phyloP scores from a whole-genome alignment of 352 stramenopile species.

The Phytophthora citrophthora region DNA sequence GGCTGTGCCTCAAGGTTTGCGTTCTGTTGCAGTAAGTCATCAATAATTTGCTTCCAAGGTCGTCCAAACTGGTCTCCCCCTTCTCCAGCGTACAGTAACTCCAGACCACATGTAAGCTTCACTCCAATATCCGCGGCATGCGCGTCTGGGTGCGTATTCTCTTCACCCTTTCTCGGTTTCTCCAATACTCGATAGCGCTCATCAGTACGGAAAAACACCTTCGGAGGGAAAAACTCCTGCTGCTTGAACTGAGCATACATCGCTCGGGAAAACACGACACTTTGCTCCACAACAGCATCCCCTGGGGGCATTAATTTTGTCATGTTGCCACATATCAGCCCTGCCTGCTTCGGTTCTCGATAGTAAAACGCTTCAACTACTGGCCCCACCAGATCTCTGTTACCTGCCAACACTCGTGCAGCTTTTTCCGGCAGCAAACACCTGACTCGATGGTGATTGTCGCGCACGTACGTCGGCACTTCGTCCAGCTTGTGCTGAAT shows the following conservation, averaged over 20 bases:
- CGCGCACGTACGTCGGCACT: conserved; percentile 44
- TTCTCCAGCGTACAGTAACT: conserved; percentile 66
- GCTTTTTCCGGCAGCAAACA: conserved; percentile 52
- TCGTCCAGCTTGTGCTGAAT: conserved; percentile 50
- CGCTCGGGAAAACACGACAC: conserved; percentile 76
- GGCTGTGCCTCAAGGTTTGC: conserved; percentile 5
- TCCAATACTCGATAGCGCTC: conserved; percentile 26
- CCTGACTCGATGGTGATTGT: conserved; percentile 57
- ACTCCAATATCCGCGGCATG: conserved; percentile 70
- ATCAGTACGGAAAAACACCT: conserved; percentile 48
- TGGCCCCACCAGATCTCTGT: conserved; percentile 42
- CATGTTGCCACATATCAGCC: conserved; percentile 65
- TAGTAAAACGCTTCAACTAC: conserved; percentile 84
- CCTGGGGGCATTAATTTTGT: conserved; percentile 41
- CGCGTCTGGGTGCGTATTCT: conserved; percentile 23
- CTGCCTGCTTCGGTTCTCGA: conserved; percentile 58
- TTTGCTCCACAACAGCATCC: conserved; percentile 25
- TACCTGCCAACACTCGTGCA: conserved; percentile 36
- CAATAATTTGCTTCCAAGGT: conserved; percentile 48
- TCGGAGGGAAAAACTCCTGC: conserved; percentile 73
- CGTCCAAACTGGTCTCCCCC: conserved; percentile 50
- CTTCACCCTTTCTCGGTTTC: conserved; percentile 9
- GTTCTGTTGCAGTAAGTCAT: conserved; percentile 27
- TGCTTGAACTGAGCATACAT: conserved; percentile 88
- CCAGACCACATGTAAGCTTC: conserved; percentile 79